Conservation (phyloP, 768 basidiomycete species). For the Rhizopogon roseolus region DNA sequence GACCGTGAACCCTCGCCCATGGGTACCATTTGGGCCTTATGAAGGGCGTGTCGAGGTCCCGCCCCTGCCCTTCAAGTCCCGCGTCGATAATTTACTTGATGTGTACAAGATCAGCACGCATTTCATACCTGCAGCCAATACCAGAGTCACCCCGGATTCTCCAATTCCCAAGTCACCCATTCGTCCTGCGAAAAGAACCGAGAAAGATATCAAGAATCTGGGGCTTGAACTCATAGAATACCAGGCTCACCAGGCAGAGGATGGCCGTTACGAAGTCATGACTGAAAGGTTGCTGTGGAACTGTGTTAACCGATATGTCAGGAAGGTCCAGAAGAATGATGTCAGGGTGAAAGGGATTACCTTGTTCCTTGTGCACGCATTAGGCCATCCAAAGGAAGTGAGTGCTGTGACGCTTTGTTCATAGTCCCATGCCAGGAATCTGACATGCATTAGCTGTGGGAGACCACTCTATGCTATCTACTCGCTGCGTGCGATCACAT, state of each 20-base stretch:
- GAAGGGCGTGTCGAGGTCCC: slow-evolving; percentile 12
- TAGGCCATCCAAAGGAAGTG: slow-evolving; percentile 86
- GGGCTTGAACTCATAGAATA: slow-evolving; percentile 17
- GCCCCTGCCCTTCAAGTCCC: slow-evolving; percentile 11
- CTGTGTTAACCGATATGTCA: slow-evolving; percentile 66
- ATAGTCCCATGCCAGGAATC: background rate
- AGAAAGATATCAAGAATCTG: slow-evolving; percentile 1
- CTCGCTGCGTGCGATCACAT: slow-evolving; percentile 40
- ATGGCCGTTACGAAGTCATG: slow-evolving; percentile 4
- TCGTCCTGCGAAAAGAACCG: slow-evolving; percentile 1
- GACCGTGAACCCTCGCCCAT: slow-evolving; percentile 15
- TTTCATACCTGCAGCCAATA: slow-evolving; percentile 23
- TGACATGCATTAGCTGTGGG: slow-evolving; percentile 58
- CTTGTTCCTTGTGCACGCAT: slow-evolving; percentile 76
- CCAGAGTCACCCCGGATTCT: slow-evolving; percentile 15
- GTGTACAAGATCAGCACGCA: slow-evolving; percentile 24
- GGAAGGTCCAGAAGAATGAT: slow-evolving; percentile 5
- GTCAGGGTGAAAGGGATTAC: slow-evolving; percentile 46
- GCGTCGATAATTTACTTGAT: slow-evolving; percentile 13
- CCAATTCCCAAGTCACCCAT: slow-evolving; percentile 18
- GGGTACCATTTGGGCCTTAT: slow-evolving; percentile 9
- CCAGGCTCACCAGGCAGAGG: slow-evolving; percentile 7
- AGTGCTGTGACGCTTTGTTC: slow-evolving; percentile 8
- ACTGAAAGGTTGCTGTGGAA: slow-evolving; percentile 52
- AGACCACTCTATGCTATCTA: slow-evolving; percentile 55